Percentiles rank a stretch among this genome's conserved stretches.
These are phyloP conservation scores for Cercis canadensis DNA, from an alignment of 306 rosid genomes.

Conservation along the genomic window DNA sequence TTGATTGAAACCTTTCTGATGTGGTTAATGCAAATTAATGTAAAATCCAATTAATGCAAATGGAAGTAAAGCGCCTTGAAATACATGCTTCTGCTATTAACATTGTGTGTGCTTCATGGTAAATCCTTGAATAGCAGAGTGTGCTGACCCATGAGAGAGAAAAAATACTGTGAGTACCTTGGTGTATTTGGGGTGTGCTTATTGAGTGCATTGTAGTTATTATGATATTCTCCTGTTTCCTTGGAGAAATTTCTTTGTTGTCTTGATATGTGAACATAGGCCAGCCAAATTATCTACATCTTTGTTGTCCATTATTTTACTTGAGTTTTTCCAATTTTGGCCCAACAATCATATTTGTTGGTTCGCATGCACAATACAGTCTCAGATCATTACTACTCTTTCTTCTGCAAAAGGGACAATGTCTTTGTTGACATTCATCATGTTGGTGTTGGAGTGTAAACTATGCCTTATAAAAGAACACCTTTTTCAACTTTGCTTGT, in stretches of 20 bases:
- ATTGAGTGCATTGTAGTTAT: no score
- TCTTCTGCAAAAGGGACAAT: no score
- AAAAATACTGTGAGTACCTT: not conserved
- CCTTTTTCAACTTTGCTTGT: constrained; percentile 15
- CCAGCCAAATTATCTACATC: constrained; percentile 2
- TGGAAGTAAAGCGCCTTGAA: constrained; percentile 5
- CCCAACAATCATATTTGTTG: no score
- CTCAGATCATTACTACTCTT: no score
- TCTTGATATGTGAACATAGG: not conserved
- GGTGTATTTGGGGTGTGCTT: no score
- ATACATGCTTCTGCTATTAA: not conserved
- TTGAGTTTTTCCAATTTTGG: no score
- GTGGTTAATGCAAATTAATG: not conserved
- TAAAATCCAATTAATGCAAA: constrained; percentile 15
- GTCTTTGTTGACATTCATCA: no score
- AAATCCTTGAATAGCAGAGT: constrained; percentile 21
- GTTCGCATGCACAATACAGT: no score
- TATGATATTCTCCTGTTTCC: constrained; percentile 12
- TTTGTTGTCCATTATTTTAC: no score
- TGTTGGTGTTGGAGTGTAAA: no score
- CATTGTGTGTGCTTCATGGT: not conserved
- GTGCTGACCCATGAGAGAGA: constrained; percentile 12
- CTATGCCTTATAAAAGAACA: constrained; percentile 13
- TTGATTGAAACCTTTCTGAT: constrained; percentile 22
- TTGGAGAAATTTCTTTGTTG: not conserved